Base-by-base conservation (phyloP, 768 basidiomycete species). In the Tricholoma sp. region DNA sequence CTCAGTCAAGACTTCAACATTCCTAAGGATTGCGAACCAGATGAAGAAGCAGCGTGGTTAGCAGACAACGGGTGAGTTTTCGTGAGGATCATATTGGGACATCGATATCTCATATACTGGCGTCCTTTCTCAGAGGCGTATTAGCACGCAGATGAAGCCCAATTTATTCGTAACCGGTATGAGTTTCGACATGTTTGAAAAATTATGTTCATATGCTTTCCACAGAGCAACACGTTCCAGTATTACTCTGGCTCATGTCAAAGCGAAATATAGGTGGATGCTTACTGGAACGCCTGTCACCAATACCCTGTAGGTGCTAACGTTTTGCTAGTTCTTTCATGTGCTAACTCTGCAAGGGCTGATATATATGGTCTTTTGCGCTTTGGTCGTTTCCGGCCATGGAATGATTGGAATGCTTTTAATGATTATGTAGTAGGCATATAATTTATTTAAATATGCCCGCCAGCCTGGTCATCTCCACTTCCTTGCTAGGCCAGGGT, bases 231-330 rank as follows among this genome's bases (percentile, higher is more conserved):
- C 86, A 2, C 79, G 80, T 4, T 74, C 80, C 9, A 88, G 85
- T 61, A 71, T 80, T 29, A 80, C 78, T 36, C 73, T 86, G 17
- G 82, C 85, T 1, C 77, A 80, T 61, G 73, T 94, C 29, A 76
- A 81, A 42, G 70, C 85, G 0, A 83, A 78, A 57, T 86, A 87
- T 62, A 74, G 89, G 18, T 94, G 91, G 91, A 83, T 84, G 74
- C 73, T 92, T 24, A 91, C 88, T 0, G 87, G 88, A 34, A 89
- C 88, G 0, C 87, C 88, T 1, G 80, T 89, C 9, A 88, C 87
- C 0, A 88, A 89, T 55, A 82, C 84, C 2, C 70, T 84, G 86
- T 87, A 61, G 4, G 76, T 56, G 15, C 24, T 39, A 13, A 10
- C 28, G 15, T 20, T 33, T 34, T 18, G 18, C 8, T 10, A 28